Conservation (phyloP, 2,329 filamentous ascomycete genomes). For the Zymoseptoria tritici region DNA sequence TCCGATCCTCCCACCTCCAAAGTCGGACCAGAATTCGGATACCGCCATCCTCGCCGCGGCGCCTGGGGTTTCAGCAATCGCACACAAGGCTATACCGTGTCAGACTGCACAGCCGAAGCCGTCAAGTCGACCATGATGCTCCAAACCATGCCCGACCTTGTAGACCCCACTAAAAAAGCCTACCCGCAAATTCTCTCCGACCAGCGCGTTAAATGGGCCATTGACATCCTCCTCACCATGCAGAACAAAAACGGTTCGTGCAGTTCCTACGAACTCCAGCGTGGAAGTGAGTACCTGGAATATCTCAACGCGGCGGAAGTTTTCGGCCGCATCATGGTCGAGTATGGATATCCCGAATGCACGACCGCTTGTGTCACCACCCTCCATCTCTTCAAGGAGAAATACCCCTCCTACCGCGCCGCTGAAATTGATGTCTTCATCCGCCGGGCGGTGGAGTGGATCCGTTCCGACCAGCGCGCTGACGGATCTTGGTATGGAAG, state of each 20-base stretch:
- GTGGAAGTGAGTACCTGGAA: constrained; percentile 72
- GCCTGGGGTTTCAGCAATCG: constrained; percentile 94
- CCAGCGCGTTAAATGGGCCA: constrained; percentile 72
- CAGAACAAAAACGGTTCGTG: constrained; percentile 82
- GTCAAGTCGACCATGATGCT: constrained; percentile 79
- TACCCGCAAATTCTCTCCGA: constrained; percentile 70
- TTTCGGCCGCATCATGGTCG: constrained; percentile 95
- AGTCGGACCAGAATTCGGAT: constrained; percentile 37
- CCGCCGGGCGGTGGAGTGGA: constrained; percentile 67
- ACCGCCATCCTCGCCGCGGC: constrained; percentile 84
- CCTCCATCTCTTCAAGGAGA: constrained; percentile 69
- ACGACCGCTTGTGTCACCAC: constrained; percentile 91
- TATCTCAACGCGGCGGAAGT: constrained; percentile 91
- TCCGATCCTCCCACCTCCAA: constrained; percentile 27
- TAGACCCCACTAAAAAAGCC: constrained; percentile 12
- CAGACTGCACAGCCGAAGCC: constrained; percentile 87
- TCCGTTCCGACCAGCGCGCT: constrained; percentile 65
- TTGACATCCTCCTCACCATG: constrained; percentile 86
- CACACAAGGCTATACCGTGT: constrained; percentile 89
- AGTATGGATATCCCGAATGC: constrained; percentile 97
- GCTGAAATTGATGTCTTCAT: constrained; percentile 70
- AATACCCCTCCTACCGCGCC: constrained; percentile 73
- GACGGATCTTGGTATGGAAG: constrained; percentile 97
- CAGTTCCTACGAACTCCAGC: constrained; percentile 79
- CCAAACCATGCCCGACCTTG: constrained; percentile 60